phyloP scores from a whole-genome alignment of 2,329 filamentous ascomycete genomes.

The Talaromyces pinophilus region DNA sequence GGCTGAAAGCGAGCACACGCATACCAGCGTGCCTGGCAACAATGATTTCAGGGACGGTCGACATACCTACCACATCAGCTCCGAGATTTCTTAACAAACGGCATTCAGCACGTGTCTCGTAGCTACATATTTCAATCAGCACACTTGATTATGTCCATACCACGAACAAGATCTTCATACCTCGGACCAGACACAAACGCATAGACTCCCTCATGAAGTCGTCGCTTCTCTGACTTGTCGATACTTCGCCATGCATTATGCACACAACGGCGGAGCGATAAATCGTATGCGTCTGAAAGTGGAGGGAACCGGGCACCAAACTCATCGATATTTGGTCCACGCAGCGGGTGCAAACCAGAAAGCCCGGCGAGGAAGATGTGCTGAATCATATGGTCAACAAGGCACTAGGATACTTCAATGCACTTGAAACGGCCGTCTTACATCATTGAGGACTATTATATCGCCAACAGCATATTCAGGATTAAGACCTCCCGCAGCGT shows the following conservation, averaged over 20 bases:
- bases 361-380: slow-evolving; percentile 66
- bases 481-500: slow-evolving; percentile 67
- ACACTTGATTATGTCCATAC: slow-evolving; percentile 1
- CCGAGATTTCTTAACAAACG: slow-evolving; percentile 62
- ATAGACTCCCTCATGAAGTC: slow-evolving; percentile 66
- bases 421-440: slow-evolving; percentile 35
- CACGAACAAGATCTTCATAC: slow-evolving; percentile 39
- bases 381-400: slow-evolving; percentile 36
- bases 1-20: slow-evolving; percentile 63
- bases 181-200: slow-evolving; percentile 65
- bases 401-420: not conserved
- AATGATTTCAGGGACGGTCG: slow-evolving; percentile 68
- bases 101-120: slow-evolving; percentile 67
- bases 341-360: slow-evolving; percentile 61
- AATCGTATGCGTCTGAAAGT: slow-evolving; percentile 66
- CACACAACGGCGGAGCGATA: slow-evolving; percentile 58
- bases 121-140: slow-evolving; percentile 44
- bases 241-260: slow-evolving; percentile 60
- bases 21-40: slow-evolving; percentile 66
- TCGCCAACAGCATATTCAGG: slow-evolving; percentile 65
- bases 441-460: slow-evolving; percentile 66
- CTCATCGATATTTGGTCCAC: slow-evolving; percentile 63
- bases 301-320: slow-evolving; percentile 65
- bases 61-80: slow-evolving; percentile 72
- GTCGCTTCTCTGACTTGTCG: slow-evolving; percentile 46